Evolutionary conservation across 805 yeast genomes (phyloP).

Genomic region (Candida morakotiae): DNA sequence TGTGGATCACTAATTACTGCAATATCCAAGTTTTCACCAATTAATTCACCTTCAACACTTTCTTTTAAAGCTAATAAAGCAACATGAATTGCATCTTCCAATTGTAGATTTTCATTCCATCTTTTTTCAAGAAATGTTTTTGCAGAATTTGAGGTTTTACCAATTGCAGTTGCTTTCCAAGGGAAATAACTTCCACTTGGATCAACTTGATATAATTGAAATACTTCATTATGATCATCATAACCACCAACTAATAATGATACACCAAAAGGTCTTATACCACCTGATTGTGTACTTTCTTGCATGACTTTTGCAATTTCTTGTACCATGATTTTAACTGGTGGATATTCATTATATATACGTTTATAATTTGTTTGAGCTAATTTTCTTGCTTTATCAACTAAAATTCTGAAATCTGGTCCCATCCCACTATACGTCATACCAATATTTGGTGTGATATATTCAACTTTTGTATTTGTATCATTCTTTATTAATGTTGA

Average conservation of each 20-base stretch:
- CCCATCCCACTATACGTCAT: conserved; percentile 99
- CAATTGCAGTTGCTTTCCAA: conserved; percentile 99
- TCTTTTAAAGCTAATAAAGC: conserved; percentile 92
- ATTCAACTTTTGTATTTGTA: conserved; percentile 70
- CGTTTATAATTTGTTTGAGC: conserved; percentile 92
- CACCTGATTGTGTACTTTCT: conserved; percentile 98
- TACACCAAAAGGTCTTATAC: conserved; percentile 98
- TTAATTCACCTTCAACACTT: conserved; percentile 96
- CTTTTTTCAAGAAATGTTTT: conserved; percentile 96
- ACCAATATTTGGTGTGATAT: conserved; percentile 92
- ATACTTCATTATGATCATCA: conserved; percentile 67
- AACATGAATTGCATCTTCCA: conserved; percentile 97
- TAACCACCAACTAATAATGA: conserved; percentile 91
- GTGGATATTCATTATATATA: conserved; percentile 94
- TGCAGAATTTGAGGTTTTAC: conserved; percentile 93
- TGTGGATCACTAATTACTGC: conserved; percentile 82
- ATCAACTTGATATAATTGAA: conserved; percentile 91
- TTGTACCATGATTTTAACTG: conserved; percentile 87
- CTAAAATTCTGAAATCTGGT: conserved; percentile 92
- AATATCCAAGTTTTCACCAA: conserved; percentile 93
- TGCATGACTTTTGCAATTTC: conserved; percentile 97
- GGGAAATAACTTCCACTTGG: conserved; percentile 98
- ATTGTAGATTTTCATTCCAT: conserved; percentile 95
- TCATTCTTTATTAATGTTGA: conserved; percentile 75
- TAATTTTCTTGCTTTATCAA: conserved; percentile 88